Conservation (phyloP, 495 filamentous ascomycete genomes). For the Ascodesmis nigricans region DNA sequence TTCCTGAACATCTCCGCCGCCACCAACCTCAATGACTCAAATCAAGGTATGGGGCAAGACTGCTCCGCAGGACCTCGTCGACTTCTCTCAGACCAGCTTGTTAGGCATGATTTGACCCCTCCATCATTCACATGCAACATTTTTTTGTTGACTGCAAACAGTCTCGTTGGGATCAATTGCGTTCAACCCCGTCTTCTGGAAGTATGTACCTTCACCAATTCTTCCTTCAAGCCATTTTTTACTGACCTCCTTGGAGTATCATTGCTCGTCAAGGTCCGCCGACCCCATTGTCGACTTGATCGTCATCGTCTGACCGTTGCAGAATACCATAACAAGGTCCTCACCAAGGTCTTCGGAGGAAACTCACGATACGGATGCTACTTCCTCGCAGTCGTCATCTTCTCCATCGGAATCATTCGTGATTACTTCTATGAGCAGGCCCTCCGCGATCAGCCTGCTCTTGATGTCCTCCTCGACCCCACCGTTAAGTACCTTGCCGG, state of each 20-base stretch:
- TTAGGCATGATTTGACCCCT: constrained; percentile 28
- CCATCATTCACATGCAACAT: constrained; percentile 1
- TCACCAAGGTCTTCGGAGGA: constrained; percentile 70
- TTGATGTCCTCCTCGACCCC: constrained; percentile 35
- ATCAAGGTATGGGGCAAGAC: too few species aligned
- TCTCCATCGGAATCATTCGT: constrained; percentile 70
- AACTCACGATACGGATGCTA: constrained; percentile 72
- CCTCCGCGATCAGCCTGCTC: constrained; percentile 53
- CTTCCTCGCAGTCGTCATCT: constrained; percentile 67
- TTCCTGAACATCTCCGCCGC: too few species aligned
- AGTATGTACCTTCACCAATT: constrained; percentile 30
- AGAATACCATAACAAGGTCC: constrained; percentile 80
- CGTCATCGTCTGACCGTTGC: constrained; percentile 1
- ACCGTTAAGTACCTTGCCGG: constrained; percentile 37
- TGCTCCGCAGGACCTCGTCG: constrained; percentile 35
- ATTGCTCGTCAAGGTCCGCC: constrained; percentile 42
- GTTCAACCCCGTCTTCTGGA: constrained; percentile 66
- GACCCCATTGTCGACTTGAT: neutral
- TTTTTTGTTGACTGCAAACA: constrained; percentile 8
- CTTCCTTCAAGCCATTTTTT: constrained; percentile 7
- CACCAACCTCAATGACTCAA: too few species aligned
- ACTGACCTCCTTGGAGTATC: constrained; percentile 27
- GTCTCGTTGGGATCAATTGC: constrained; percentile 41
- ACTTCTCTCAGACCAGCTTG: constrained; percentile 42
- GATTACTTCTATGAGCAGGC: constrained; percentile 57